Base-by-base conservation (phyloP, 305 asterid genomes). In the Fraxinus xanthoxyloides region DNA sequence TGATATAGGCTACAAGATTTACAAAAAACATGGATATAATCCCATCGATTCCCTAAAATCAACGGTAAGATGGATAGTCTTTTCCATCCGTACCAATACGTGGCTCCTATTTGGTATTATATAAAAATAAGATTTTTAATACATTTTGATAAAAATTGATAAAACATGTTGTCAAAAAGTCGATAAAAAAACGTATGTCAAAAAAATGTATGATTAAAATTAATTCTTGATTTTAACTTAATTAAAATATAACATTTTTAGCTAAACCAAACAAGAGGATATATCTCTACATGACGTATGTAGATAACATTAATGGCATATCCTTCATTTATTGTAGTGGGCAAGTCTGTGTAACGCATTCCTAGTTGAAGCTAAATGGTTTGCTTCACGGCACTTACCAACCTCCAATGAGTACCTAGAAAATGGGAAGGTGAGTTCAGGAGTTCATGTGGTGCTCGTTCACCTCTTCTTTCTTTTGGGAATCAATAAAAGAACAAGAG, bases 311-410 rank as follows among this genome's bases (percentile, higher is more conserved):
- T 59, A 59, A 59, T 61, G 70, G 2, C 5, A 23, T 61, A 9
- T 61, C 6, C 2, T 21, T 19, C 34, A 7, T 21, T 61, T 61
- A 7, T 24, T 70, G n/a, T 21, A 72, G 83, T 67, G 77, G 83
- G 77, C 35, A 88, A 84, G 74, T 81, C 84, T 70, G 88, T 91
- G 92, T 85, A 38, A 77, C 3, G 92, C 91, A 7, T 90, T 87
- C 83, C 86, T 89, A 4, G 87, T 67, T 23, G 95, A 91, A 85
- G 88, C 90, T 13, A 85, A 81, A 70, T 91, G 95, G 93, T 85
- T 91, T 8, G 83, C 65, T 36, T 83, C 86, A 0, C 48, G 83
- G 2, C 23, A 87, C 3, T 28, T 74, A 79, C 91, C 91, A 4
- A 69, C 48, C 1, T 82, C 91, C 10, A 81, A 75, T 6, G 83